These are phyloP conservation scores for Claviceps fusiformis DNA, from an alignment of 2,329 filamentous ascomycete genomes.

Conservation along the genomic window DNA sequence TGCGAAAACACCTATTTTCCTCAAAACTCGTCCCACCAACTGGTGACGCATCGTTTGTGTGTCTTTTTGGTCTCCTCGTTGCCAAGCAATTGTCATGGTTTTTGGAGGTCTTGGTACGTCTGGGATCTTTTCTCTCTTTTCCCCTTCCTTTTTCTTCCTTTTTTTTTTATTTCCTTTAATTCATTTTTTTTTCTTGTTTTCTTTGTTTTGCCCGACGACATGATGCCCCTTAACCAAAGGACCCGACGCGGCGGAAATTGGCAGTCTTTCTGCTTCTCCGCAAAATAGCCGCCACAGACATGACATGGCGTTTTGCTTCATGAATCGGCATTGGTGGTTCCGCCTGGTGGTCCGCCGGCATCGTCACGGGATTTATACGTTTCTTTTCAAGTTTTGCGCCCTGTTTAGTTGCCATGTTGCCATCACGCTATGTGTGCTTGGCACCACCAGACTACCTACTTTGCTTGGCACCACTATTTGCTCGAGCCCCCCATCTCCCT, in stretches of 20 bases:
- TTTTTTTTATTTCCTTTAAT: neutral
- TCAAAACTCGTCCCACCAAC: too few species aligned
- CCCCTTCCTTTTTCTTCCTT: neutral
- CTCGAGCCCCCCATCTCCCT: neutral
- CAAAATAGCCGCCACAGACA: neutral
- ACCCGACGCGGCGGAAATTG: too few species aligned
- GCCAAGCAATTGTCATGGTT: neutral
- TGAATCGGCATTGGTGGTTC: neutral
- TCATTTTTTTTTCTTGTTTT: too few species aligned
- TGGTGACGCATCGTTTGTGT: too few species aligned
- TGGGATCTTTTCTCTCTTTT: neutral
- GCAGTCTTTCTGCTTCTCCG: neutral
- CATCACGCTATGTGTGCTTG: neutral
- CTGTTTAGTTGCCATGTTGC: neutral
- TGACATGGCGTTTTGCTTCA: neutral
- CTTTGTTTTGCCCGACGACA: too few species aligned
- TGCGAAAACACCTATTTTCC: too few species aligned
- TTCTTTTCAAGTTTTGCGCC: neutral
- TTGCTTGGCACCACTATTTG: neutral
- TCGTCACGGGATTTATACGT: neutral
- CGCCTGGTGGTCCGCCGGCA: neutral
- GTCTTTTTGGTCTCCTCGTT: neutral
- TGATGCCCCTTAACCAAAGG: too few species aligned
- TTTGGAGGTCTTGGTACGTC: slow-evolving; percentile 3
- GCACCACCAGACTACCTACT: neutral